Percentiles rank a stretch among this genome's conserved stretches.
Conservation (phyloP, 106 monocot genomes). For the Phalaenopsis aphrodite region DNA sequence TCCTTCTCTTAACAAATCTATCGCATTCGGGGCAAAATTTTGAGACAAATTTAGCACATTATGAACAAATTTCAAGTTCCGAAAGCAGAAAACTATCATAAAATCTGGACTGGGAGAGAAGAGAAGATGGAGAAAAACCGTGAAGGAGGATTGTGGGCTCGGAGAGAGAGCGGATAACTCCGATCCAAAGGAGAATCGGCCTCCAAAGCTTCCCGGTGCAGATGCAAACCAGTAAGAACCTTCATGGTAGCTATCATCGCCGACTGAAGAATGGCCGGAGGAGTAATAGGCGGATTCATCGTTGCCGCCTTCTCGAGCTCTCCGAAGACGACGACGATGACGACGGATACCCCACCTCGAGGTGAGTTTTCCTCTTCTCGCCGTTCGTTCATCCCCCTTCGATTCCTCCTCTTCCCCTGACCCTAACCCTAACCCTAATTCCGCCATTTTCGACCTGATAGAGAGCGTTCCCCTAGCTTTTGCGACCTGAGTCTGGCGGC, state of each 20-base stretch:
- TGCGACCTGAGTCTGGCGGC: neutral
- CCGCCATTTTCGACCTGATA: slow-evolving; percentile 17
- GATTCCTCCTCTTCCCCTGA: neutral
- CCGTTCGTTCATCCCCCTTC: slow-evolving; percentile 14
- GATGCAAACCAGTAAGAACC: neutral
- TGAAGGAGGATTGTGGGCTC: neutral
- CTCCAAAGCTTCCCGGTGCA: slow-evolving; percentile 4
- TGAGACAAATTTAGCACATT: neutral
- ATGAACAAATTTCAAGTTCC: neutral
- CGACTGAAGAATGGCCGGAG: slow-evolving; percentile 5
- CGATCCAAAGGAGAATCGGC: slow-evolving; percentile 14
- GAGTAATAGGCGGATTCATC: neutral
- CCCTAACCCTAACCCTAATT: slow-evolving; percentile 24
- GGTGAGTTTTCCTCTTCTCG: neutral
- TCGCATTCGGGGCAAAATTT: too few species aligned
- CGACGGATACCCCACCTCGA: neutral
- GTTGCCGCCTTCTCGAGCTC: slow-evolving; percentile 1
- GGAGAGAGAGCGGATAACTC: slow-evolving; percentile 4
- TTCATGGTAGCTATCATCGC: neutral
- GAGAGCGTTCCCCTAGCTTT: neutral
- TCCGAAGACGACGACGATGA: neutral
- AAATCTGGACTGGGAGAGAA: neutral
- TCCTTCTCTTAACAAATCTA: neutral
- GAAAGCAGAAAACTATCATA: neutral
- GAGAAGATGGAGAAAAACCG: slow-evolving; percentile 4